phyloP scores from a whole-genome alignment of 2,329 filamentous ascomycete species.

The Leptographium flavum region DNA sequence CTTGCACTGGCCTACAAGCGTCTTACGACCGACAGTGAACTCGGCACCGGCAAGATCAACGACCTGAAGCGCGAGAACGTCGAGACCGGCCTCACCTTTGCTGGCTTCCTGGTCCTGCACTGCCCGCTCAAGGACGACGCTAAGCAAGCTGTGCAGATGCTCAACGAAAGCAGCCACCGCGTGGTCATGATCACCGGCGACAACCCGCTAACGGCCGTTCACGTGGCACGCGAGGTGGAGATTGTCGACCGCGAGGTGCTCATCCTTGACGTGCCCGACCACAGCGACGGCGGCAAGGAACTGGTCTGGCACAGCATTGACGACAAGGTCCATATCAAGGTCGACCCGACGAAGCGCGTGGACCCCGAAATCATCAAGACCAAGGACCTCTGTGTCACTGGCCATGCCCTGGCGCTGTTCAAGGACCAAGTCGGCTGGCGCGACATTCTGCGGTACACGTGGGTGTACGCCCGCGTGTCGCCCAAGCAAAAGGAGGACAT shows the following conservation, averaged over 20 bases:
- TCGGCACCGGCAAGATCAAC: conserved; percentile 76
- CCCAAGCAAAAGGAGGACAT: conserved; percentile 99
- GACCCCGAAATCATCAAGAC: conserved; percentile 66
- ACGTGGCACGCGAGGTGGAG: conserved; percentile 89
- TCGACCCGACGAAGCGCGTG: conserved; percentile 69
- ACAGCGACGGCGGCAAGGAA: conserved; percentile 64
- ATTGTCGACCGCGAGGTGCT: conserved; percentile 93
- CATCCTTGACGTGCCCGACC: conserved; percentile 87
- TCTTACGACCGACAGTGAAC: conserved; percentile 64
- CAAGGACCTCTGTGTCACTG: conserved; percentile 92
- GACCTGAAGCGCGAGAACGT: conserved; percentile 88
- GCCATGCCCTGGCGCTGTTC: conserved; percentile 84
- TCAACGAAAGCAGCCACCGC: conserved; percentile 97
- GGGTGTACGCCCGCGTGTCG: conserved; percentile 97
- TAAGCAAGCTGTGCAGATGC: conserved; percentile 83
- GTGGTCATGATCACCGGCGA: conserved; percentile 99
- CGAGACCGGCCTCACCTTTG: conserved; percentile 72
- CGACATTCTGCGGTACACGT: conserved; percentile 72
- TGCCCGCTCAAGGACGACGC: conserved; percentile 95
- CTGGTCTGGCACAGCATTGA: conserved; percentile 93
- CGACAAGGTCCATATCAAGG: conserved; percentile 72
- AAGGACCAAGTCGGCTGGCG: conserved; percentile 63
- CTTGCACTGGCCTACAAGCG: conserved; percentile 91
- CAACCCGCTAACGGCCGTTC: conserved; percentile 89
- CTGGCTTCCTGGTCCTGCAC: conserved; percentile 88